Percentiles rank a stretch among this genome's conserved stretches.
Conservation (phyloP, 352 stramenopile species). For the Phytophthora pisi region DNA sequence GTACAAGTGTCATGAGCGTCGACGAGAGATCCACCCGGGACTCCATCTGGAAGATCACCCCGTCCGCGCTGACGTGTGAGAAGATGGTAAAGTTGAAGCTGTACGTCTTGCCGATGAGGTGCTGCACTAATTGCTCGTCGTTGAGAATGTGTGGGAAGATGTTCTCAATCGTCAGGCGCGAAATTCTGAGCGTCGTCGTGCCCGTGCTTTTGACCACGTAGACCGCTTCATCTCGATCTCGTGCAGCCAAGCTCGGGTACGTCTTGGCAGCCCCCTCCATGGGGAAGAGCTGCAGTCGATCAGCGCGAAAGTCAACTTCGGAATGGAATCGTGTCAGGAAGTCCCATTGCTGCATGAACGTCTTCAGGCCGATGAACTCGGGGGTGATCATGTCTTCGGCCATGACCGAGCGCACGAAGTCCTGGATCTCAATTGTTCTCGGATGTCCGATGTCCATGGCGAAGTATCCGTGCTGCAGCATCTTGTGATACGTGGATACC, state of each 20-base stretch:
- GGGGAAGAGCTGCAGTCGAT: constrained; percentile 25
- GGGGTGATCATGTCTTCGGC: constrained; percentile 35
- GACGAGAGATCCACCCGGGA: constrained; percentile 47
- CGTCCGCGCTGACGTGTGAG: constrained; percentile 40
- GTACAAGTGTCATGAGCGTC: constrained; percentile 39
- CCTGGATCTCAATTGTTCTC: constrained; percentile 7
- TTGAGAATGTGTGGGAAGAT: constrained; percentile 53
- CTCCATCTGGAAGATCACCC: constrained; percentile 54
- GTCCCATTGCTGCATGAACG: constrained; percentile 57
- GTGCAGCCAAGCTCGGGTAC: constrained; percentile 2
- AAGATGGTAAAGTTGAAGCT: constrained; percentile 47
- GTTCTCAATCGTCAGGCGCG: constrained; percentile 42
- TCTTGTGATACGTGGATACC: constrained; percentile 41
- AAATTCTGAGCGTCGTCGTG: constrained; percentile 43
- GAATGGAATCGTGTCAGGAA: constrained; percentile 41
- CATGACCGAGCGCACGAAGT: constrained; percentile 36
- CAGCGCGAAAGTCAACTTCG: constrained; percentile 29
- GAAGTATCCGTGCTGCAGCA: constrained; percentile 38
- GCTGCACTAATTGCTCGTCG: constrained; percentile 52
- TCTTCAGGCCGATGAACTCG: constrained; percentile 38
- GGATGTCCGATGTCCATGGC: not conserved
- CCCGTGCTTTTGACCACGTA: constrained; percentile 43
- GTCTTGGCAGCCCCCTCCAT: constrained; percentile 25
- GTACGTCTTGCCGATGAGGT: constrained; percentile 53
- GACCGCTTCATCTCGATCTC: constrained; percentile 30